A percentile compares a stretch with the other conserved stretches of the same genome.
Conservation (phyloP, 2,329 filamentous ascomycete species). For the Cadophora sp. region DNA sequence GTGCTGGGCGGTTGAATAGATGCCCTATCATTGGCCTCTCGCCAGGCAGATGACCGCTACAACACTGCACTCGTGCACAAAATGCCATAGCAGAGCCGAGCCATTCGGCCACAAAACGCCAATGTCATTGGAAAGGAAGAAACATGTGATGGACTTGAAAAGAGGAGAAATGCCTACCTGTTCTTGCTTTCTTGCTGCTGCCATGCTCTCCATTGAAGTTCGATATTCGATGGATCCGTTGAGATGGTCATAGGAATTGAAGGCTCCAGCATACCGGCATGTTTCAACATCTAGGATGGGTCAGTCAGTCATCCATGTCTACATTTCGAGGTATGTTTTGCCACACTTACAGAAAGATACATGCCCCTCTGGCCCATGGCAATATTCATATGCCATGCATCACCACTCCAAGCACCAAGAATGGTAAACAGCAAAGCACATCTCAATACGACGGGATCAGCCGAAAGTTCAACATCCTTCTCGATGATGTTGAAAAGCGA, state of each 20-base stretch:
- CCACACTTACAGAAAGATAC: slow-evolving; percentile 64
- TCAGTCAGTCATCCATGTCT: neutral
- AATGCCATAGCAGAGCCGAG: neutral
- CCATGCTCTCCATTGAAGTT: slow-evolving; percentile 68
- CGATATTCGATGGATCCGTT: slow-evolving; percentile 51
- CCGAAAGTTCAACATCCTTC: slow-evolving; percentile 72
- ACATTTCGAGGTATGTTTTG: neutral
- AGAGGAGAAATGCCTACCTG: slow-evolving; percentile 51
- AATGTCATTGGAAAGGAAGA: neutral
- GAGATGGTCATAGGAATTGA: slow-evolving; percentile 51
- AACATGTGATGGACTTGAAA: neutral
- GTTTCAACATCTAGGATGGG: slow-evolving; percentile 64
- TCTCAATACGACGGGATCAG: slow-evolving; percentile 68
- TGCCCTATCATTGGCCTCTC: slow-evolving; percentile 2
- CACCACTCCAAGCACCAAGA: slow-evolving; percentile 74
- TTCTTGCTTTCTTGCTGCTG: slow-evolving; percentile 68
- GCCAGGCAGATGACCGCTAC: slow-evolving; percentile 17
- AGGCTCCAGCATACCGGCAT: slow-evolving; percentile 69
- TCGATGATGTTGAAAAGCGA: slow-evolving; percentile 76
- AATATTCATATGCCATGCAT: slow-evolving; percentile 81
- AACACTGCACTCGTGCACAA: neutral
- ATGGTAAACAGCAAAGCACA: slow-evolving; percentile 72
- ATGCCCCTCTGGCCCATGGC: slow-evolving; percentile 76
- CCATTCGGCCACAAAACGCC: neutral
- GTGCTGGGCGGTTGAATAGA: neutral